phyloP scores from a whole-genome alignment of 768 basidiomycete species.

The Lactarius hengduanensis region DNA sequence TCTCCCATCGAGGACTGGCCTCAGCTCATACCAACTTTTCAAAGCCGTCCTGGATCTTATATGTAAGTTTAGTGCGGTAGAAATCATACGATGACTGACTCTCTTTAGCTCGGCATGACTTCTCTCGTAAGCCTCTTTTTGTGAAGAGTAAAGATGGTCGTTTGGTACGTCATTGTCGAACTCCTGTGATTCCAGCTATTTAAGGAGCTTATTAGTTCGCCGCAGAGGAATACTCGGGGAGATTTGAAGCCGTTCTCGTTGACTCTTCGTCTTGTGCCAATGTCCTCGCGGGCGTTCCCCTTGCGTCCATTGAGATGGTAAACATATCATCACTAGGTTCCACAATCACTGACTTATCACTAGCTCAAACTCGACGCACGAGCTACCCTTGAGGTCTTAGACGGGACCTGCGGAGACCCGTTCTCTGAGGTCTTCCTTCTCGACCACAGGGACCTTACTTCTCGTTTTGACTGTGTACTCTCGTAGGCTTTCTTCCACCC shows the following conservation, averaged over 20 bases:
- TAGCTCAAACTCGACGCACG: conserved; percentile 77
- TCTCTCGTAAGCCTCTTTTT: conserved; percentile 54
- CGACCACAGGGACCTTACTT: conserved; percentile 60
- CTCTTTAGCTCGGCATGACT: conserved; percentile 66
- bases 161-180: conserved; percentile 41
- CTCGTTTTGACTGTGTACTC: conserved; percentile 73
- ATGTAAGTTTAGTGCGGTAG: conserved; percentile 47
- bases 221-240: conserved; percentile 53
- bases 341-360: conserved; percentile 14
- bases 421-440: conserved; percentile 73
- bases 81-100: background rate
- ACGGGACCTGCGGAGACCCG: conserved; percentile 53
- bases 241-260: conserved; percentile 63
- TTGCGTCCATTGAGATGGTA: conserved; percentile 77
- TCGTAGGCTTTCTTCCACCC: conserved; percentile 42
- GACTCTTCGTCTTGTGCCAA: conserved; percentile 79
- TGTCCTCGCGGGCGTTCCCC: conserved; percentile 69
- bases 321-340: conserved; percentile 26
- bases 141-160: conserved; percentile 56
- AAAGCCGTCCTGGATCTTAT: conserved; percentile 82
- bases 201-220: conserved; percentile 45
- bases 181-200: background rate
- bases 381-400: conserved; percentile 65
- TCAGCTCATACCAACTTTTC: conserved; percentile 91
- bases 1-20: conserved; percentile 68